Percentiles rank a stretch among this genome's conserved stretches.
Evolutionary conservation across 148 eudicot genomes (phyloP).

Genomic region (Rhododendron ferrugineum): DNA sequence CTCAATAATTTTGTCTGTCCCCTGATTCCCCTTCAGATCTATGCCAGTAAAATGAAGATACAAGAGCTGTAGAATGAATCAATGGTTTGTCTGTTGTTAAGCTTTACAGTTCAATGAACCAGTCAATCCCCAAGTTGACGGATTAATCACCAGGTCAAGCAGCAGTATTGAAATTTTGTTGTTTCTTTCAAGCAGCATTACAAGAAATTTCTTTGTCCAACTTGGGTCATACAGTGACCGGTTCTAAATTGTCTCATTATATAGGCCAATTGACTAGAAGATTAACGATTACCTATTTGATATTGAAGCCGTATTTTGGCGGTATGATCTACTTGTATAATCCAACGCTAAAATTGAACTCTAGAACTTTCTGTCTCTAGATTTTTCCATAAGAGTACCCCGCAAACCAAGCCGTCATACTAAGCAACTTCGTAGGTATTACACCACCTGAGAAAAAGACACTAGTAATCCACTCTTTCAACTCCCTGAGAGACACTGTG

Average conservation of each 20-base stretch:
- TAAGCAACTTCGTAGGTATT: not conserved
- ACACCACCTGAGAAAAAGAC: not conserved
- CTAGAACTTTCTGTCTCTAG: not conserved
- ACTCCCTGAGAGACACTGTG: not conserved
- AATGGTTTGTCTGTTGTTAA: not conserved
- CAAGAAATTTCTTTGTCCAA: not conserved
- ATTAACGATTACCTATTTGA: not conserved
- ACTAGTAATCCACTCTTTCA: not conserved
- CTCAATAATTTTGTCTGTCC: not conserved
- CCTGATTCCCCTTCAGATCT: not conserved
- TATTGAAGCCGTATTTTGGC: not conserved
- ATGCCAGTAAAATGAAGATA: not conserved
- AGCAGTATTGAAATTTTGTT: not conserved
- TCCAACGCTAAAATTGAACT: not conserved
- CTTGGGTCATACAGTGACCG: not conserved
- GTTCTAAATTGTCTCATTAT: not conserved
- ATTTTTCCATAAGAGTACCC: not conserved
- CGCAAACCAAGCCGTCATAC: not conserved
- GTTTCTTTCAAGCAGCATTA: not conserved
- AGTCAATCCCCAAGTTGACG: not conserved
- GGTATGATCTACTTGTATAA: not conserved
- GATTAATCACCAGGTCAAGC: not conserved
- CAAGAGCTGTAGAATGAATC: not conserved
- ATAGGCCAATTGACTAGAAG: not conserved
- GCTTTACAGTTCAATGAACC: not conserved